Percentiles rank a stretch among this genome's conserved stretches.
Evolutionary conservation across 352 stramenopile species (phyloP).

Genomic region (Phytophthora brassicae): DNA sequence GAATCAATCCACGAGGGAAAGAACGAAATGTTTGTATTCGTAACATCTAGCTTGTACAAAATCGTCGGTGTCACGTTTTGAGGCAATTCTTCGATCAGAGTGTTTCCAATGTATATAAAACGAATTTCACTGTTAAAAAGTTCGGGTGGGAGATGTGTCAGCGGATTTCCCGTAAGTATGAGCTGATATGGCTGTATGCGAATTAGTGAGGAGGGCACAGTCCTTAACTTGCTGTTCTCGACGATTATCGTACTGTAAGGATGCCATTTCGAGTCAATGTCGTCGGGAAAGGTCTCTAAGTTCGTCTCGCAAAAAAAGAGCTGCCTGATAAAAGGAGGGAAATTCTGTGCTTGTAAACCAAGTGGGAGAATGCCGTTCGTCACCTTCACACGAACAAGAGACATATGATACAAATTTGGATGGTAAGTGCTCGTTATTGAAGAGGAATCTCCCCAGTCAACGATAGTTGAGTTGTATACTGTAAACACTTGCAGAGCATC

Average conservation of each 20-base stretch:
- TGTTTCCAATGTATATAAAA: constrained; percentile 2
- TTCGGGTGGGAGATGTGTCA: constrained; percentile 19
- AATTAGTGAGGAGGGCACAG: constrained; percentile 5
- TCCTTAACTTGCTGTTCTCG: constrained; percentile 24
- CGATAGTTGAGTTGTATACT: constrained; percentile 44
- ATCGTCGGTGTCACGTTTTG: constrained; percentile 9
- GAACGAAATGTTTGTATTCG: constrained; percentile 5
- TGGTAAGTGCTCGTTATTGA: constrained; percentile 26
- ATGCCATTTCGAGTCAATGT: constrained; percentile 40
- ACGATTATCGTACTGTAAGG: not conserved
- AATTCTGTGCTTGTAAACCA: constrained; percentile 31
- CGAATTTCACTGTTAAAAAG: constrained; percentile 23
- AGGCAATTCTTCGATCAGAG: constrained; percentile 14
- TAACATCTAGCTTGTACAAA: not conserved
- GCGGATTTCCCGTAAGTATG: constrained; percentile 29
- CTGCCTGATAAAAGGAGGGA: constrained; percentile 31
- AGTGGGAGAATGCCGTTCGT: constrained; percentile 27
- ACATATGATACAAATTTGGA: constrained; percentile 26
- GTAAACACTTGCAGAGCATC: constrained; percentile 31
- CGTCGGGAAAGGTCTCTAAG: constrained; percentile 25
- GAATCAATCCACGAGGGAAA: constrained; percentile 12
- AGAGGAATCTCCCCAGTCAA: constrained; percentile 24
- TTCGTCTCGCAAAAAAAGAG: constrained; percentile 46
- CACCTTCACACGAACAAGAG: constrained; percentile 36
- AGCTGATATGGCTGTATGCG: constrained; percentile 16